phyloP scores from a whole-genome alignment of 345 rosid species.

The Linum lewisii region DNA sequence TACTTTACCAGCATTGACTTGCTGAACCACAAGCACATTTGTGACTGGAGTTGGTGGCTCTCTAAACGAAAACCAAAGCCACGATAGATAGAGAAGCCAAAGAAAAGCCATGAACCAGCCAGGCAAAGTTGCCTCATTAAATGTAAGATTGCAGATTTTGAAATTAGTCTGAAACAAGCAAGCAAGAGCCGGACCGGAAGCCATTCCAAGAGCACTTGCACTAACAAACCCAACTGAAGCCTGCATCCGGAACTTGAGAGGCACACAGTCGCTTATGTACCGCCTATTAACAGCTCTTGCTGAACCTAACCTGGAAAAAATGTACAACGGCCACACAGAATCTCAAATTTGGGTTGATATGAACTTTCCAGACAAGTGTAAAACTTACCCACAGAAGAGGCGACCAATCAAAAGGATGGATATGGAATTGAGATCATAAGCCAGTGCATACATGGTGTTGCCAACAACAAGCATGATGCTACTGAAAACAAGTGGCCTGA shows the following conservation, averaged over 20 bases:
- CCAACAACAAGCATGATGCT: slow-evolving; percentile 77
- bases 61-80: slow-evolving; percentile 74
- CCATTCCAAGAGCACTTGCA: slow-evolving; percentile 99
- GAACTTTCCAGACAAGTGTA: background rate
- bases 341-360: too few species aligned
- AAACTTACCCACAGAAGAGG: slow-evolving; percentile 87
- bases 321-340: background rate
- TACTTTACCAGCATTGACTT: slow-evolving; percentile 40
- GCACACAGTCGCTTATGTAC: slow-evolving; percentile 95
- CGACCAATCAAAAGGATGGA: slow-evolving; percentile 72
- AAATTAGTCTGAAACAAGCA: slow-evolving; percentile 80
- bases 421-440: slow-evolving; percentile 74
- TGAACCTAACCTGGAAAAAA: slow-evolving; percentile 70
- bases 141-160: slow-evolving; percentile 69
- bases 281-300: slow-evolving; percentile 99
- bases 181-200: slow-evolving; percentile 98
- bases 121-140: slow-evolving; percentile 76
- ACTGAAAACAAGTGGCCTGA: slow-evolving; percentile 89
- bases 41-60: slow-evolving; percentile 62
- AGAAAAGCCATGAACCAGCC: slow-evolving; percentile 98
- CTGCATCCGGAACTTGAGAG: slow-evolving; percentile 80
- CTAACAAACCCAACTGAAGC: slow-evolving; percentile 99
- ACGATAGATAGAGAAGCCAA: slow-evolving; percentile 74
- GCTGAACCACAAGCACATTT: slow-evolving; percentile 25
- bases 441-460: slow-evolving; percentile 80